Conservation (phyloP, 1,284 basidiomycete genomes). For the Microbotryomycetes sp. region DNA sequence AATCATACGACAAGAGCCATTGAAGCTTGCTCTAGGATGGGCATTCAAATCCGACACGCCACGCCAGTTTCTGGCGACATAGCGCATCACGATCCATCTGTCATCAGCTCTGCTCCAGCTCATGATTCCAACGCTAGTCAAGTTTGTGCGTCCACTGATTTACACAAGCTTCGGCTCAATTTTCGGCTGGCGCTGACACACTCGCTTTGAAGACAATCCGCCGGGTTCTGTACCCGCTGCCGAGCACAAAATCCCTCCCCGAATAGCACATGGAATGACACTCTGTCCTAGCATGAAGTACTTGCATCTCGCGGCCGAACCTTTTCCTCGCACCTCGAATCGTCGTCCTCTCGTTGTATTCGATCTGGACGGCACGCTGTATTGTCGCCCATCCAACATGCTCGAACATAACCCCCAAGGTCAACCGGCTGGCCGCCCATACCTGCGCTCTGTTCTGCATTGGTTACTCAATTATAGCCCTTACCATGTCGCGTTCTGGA, state of each 20-base stretch:
- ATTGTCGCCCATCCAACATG: constrained; percentile 20
- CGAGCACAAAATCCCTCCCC: constrained; percentile 5
- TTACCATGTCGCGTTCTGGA: constrained; percentile 24
- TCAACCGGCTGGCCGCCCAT: constrained; percentile 16
- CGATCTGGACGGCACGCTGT: constrained; percentile 29
- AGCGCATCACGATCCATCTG: not conserved
- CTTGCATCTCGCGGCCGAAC: not conserved
- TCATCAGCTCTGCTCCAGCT: not conserved
- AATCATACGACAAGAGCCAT: constrained; percentile 4
- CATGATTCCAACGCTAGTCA: not conserved
- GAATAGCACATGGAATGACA: constrained; percentile 11
- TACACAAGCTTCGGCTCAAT: too few relatives aligned
- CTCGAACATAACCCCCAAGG: constrained; percentile 22
- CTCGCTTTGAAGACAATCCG: too few relatives aligned
- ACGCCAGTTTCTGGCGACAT: not conserved
- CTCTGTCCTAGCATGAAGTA: constrained; percentile 6
- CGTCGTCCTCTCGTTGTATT: constrained; percentile 9
- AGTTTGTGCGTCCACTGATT: too few relatives aligned
- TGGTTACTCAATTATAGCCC: constrained; percentile 18
- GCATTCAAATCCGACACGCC: constrained; percentile 17
- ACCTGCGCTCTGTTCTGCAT: constrained; percentile 17
- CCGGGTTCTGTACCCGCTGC: not conserved
- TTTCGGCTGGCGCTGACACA: too few relatives aligned
- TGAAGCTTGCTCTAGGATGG: constrained; percentile 1
- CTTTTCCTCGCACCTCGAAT: not conserved